Evolutionary conservation across 2,329 filamentous ascomycete genomes (phyloP).

Genomic region (Pseudogymnoascus pannorum): DNA sequence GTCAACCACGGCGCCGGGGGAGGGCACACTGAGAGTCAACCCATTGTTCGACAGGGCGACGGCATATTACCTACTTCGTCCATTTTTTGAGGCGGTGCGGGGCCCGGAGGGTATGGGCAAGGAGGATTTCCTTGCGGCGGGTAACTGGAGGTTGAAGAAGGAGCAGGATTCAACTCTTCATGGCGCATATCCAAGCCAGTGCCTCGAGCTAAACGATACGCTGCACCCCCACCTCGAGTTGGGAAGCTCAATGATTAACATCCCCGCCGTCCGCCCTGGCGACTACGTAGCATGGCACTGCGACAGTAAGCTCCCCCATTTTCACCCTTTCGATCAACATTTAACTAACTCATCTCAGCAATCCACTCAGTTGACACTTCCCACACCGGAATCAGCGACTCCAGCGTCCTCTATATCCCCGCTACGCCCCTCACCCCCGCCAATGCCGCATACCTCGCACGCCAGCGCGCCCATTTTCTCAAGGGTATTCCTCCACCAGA

Average conservation of each 20-base stretch:
- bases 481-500: constrained; percentile 61
- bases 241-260: constrained; percentile 54
- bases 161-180: constrained; percentile 55
- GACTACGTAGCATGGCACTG: constrained; percentile 63
- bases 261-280: constrained; percentile 56
- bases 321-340: neutral
- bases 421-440: constrained; percentile 70
- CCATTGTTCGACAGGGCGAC: constrained; percentile 69
- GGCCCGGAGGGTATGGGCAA: constrained; percentile 19
- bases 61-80: constrained; percentile 72
- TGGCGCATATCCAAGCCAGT: constrained; percentile 57
- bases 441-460: constrained; percentile 63
- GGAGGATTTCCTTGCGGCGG: constrained; percentile 40
- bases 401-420: constrained; percentile 83
- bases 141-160: constrained; percentile 54
- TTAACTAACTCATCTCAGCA: constrained; percentile 19
- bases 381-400: constrained; percentile 65
- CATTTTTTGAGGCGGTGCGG: constrained; percentile 62
- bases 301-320: constrained; percentile 21
- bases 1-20: constrained; percentile 60
- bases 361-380: constrained; percentile 72
- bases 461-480: constrained; percentile 65
- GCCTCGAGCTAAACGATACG: constrained; percentile 53
- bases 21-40: constrained; percentile 78
- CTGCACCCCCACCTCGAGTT: constrained; percentile 60